A percentile compares a stretch with the other conserved stretches of the same genome.
phyloP scores from a whole-genome alignment of 2,329 filamentous ascomycete genomes.

The Clarireedia paspali region DNA sequence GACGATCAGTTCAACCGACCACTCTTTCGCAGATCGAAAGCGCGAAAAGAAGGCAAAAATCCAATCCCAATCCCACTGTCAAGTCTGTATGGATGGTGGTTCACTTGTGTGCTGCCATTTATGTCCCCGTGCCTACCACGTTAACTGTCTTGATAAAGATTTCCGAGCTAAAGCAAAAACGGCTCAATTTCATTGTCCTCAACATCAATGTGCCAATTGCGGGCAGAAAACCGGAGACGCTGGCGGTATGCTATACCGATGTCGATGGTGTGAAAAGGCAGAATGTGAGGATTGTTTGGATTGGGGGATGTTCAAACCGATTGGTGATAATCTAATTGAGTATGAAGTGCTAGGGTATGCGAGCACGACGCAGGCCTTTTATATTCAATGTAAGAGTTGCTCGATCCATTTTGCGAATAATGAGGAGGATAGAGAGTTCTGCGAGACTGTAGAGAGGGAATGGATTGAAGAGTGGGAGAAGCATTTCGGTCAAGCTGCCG shows the following conservation, averaged over 20 bases:
- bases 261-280: constrained; percentile 45
- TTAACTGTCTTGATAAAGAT: constrained; percentile 37
- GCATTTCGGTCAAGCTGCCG: constrained; percentile 5
- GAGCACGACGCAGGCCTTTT: constrained; percentile 38
- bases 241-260: constrained; percentile 39
- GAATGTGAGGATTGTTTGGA: constrained; percentile 54
- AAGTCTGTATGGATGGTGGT: constrained; percentile 43
- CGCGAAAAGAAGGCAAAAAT: constrained; percentile 39
- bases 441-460: constrained; percentile 24
- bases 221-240: constrained; percentile 39
- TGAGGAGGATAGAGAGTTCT: constrained; percentile 24
- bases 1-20: constrained; percentile 47
- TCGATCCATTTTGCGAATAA: constrained; percentile 30
- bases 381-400: constrained; percentile 43
- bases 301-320: constrained; percentile 40
- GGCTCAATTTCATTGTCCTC: constrained; percentile 45
- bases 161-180: constrained; percentile 36
- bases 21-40: constrained; percentile 40
- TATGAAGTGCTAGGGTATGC: constrained; percentile 42
- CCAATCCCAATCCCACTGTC: constrained; percentile 42
- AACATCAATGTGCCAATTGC: constrained; percentile 48
- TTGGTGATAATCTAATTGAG: constrained; percentile 45
- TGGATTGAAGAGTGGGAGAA: constrained; percentile 20
- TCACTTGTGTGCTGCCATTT: constrained; percentile 39
- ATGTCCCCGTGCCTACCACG: constrained; percentile 49